These are phyloP conservation scores for Malus hybrid DNA, from an alignment of 331 rosid species.

Conservation along the genomic window DNA sequence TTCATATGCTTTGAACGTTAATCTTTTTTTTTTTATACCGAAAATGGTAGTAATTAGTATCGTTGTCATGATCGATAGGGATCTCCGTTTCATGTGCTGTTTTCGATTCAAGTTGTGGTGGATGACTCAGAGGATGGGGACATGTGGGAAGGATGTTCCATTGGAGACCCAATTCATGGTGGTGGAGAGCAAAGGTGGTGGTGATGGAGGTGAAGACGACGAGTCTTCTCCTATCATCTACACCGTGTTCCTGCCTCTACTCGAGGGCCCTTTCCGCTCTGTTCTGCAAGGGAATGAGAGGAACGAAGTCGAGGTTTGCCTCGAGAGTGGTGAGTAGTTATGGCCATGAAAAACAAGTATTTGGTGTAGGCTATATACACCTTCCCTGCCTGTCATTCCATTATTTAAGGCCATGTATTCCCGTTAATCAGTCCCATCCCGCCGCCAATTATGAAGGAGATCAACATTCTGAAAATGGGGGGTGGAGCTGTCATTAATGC, in stretches of 20 bases:
- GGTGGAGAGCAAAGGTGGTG: slow-evolving; percentile 56
- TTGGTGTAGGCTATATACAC: slow-evolving; percentile 30
- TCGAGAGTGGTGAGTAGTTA: slow-evolving; percentile 93
- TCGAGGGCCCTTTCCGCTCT: slow-evolving; percentile 89
- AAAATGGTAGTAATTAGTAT: not conserved
- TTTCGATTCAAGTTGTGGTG: slow-evolving; percentile 98
- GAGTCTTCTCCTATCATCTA: slow-evolving; percentile 45
- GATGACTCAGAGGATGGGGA: slow-evolving; percentile 99
- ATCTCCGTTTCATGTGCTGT: slow-evolving; percentile 70
- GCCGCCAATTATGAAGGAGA: slow-evolving; percentile 35
- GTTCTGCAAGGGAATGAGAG: slow-evolving; percentile 87
- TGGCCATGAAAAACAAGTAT: slow-evolving; percentile 21
- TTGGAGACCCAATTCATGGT: slow-evolving; percentile 94
- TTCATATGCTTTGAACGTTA: not conserved
- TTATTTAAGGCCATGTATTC: slow-evolving; percentile 31
- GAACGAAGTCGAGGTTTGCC: slow-evolving; percentile 78
- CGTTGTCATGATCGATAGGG: slow-evolving; percentile 33
- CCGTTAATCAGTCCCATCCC: slow-evolving; percentile 35
- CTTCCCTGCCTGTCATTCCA: slow-evolving; percentile 15
- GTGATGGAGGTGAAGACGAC: slow-evolving; percentile 33
- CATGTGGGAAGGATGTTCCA: slow-evolving; percentile 80
- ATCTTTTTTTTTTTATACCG: not conserved
- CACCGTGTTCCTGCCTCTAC: slow-evolving; percentile 89
- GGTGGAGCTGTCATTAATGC: slow-evolving; percentile 48
- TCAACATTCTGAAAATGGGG: slow-evolving; percentile 16